These are phyloP conservation scores for Prosopis cineraria DNA, from an alignment of 306 rosid genomes.

Conservation along the genomic window DNA sequence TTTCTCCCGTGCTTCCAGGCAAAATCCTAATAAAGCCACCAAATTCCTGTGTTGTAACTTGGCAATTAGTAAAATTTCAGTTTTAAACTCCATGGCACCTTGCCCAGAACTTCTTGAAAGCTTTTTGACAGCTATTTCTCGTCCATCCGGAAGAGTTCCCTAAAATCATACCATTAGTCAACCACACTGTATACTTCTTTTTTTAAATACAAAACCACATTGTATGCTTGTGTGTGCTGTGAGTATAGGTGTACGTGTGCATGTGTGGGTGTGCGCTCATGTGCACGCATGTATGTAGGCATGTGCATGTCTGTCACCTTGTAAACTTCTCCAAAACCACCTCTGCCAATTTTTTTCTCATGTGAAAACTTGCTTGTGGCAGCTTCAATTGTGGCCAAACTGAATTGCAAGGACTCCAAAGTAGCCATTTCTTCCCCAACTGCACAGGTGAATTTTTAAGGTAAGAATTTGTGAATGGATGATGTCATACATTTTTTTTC, in stretches of 20 bases:
- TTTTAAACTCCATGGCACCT: slow-evolving; percentile 58
- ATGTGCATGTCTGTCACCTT: too few relatives aligned
- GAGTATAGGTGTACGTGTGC: too few relatives aligned
- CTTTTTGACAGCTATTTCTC: slow-evolving; percentile 54
- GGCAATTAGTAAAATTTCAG: slow-evolving; percentile 53
- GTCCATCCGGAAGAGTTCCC: slow-evolving; percentile 53
- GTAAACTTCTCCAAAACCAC: slow-evolving; percentile 64
- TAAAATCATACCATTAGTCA: slow-evolving; percentile 13
- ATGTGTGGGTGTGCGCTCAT: too few relatives aligned
- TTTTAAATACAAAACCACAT: too few relatives aligned
- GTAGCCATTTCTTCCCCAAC: slow-evolving; percentile 36
- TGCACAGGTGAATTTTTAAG: neutral
- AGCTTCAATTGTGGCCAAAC: slow-evolving; percentile 42
- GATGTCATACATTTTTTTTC: neutral
- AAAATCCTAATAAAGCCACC: slow-evolving; percentile 56
- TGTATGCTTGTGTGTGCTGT: too few relatives aligned
- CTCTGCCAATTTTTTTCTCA: slow-evolving; percentile 48
- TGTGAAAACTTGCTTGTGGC: slow-evolving; percentile 55
- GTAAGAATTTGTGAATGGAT: neutral
- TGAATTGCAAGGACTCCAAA: slow-evolving; percentile 43
- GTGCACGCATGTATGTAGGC: too few relatives aligned
- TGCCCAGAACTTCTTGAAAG: slow-evolving; percentile 50
- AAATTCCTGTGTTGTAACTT: slow-evolving; percentile 69
- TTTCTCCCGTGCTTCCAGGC: slow-evolving; percentile 51
- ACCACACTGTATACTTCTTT: too few relatives aligned